Evolutionary conservation across 2,329 filamentous ascomycete genomes (phyloP).

Genomic region (Stagonosporopsis rhizophila): DNA sequence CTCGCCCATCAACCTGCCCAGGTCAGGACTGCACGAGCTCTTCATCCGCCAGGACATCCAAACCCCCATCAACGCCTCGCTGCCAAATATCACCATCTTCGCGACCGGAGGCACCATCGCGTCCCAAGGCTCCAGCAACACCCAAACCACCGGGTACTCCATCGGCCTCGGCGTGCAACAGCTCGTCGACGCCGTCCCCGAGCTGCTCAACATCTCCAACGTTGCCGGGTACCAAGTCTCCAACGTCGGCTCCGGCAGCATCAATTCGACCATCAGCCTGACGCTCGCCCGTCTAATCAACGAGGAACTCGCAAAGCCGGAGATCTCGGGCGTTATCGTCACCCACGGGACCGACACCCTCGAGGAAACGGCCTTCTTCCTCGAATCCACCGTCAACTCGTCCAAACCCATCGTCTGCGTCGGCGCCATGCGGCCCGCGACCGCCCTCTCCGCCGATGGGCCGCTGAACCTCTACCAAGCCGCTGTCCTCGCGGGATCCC

Average conservation of each 20-base stretch:
- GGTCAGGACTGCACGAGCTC: constrained; percentile 27
- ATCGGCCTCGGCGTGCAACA: constrained; percentile 58
- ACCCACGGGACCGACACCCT: constrained; percentile 72
- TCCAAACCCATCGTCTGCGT: constrained; percentile 67
- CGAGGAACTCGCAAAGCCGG: constrained; percentile 54
- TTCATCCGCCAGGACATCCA: constrained; percentile 42
- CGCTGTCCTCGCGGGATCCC: constrained; percentile 62
- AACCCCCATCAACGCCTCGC: constrained; percentile 51
- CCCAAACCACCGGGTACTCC: constrained; percentile 64
- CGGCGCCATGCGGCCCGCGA: constrained; percentile 69
- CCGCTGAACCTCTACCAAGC: constrained; percentile 68
- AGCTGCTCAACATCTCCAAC: constrained; percentile 62
- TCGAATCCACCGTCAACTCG: constrained; percentile 64
- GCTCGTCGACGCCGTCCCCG: constrained; percentile 63
- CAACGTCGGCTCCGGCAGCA: constrained; percentile 44
- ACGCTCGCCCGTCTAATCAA: constrained; percentile 59
- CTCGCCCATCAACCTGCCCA: constrained; percentile 30
- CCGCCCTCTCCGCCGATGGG: constrained; percentile 68
- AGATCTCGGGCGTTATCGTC: constrained; percentile 60
- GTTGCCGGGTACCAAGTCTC: constrained; percentile 57
- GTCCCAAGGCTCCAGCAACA: constrained; percentile 57
- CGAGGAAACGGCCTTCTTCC: constrained; percentile 69
- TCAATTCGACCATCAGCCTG: constrained; percentile 60
- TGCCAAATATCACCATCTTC: constrained; percentile 65
- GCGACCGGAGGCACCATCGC: constrained; percentile 67